Base-by-base conservation (phyloP, 2,329 filamentous ascomycete species). In the Xylaria sp. region DNA sequence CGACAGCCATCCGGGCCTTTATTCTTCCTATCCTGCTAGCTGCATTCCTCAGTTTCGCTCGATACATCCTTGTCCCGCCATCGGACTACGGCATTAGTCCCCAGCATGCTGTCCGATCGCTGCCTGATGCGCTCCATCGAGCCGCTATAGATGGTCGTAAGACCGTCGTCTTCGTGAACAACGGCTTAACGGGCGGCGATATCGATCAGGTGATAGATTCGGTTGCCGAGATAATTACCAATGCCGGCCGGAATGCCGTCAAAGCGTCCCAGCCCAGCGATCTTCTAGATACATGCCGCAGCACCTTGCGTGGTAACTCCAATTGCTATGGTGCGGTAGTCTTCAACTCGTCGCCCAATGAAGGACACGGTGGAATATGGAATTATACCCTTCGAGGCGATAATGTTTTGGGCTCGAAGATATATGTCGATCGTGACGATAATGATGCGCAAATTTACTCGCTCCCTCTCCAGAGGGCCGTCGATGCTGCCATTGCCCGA, bases 331-430 rank as follows among this genome's bases (percentile, higher is more conserved):
- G 83, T 16, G 91, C 88, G 7, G 82, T 89, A 1, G 83, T 88
- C 3, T 93, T 95, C 75, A 79, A 85, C 57, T 87, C 87, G 0
- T 95, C 90, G 4, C 90, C 91, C 0, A 80, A 74, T 1, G 87
- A 94, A 75, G 90, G 90, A 8, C 63, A 72, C 0, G 81, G 80
- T 5, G 81, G 82, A 1, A 74, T 83, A 50, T 96, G 92, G 92
- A 95, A 94, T 74, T 97, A 96, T 70, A 92, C 90, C 0, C 79
- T 96, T 30, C 81, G 90, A 59, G 86, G 86, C 2, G 92, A 96
- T 70, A 87, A 87, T 42, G 79, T 84, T 0, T 79, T 96, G 59
- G 86, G 87, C 18, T 72, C 74, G 6, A 83, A 81, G 57, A 85
- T 95, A 62, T 80, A 87, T 64, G 82, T 88, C 35, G 78, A 86